These are phyloP conservation scores for Verticillium nubilum DNA, from an alignment of 2,329 filamentous ascomycete genomes.

Conservation along the genomic window DNA sequence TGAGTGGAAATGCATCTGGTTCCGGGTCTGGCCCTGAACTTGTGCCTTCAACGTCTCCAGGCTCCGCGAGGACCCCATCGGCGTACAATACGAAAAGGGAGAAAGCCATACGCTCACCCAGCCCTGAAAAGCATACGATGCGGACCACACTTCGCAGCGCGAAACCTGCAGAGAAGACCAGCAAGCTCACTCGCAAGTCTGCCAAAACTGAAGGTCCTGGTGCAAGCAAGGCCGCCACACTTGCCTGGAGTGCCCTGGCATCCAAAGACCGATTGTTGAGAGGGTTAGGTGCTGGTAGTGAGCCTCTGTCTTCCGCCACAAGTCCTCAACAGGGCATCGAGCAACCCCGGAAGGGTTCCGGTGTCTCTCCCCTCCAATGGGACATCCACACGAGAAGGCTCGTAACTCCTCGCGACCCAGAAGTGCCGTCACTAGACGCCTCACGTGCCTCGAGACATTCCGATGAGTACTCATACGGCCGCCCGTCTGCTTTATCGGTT, in stretches of 20 bases:
- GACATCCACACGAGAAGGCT: conserved; percentile 50
- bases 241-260: conserved; percentile 52
- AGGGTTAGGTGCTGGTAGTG: conserved; percentile 17
- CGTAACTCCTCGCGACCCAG: conserved; percentile 32
- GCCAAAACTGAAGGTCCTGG: conserved; percentile 41
- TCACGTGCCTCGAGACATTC: conserved; percentile 27
- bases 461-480: conserved; percentile 30
- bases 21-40: conserved; percentile 15
- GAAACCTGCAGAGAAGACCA: conserved; percentile 35
- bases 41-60: conserved; percentile 16
- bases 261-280: conserved; percentile 29
- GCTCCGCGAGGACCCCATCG: conserved; percentile 20
- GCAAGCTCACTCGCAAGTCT: conserved; percentile 32
- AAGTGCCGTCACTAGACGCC: conserved; percentile 15
- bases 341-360: conserved; percentile 19
- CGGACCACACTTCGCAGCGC: conserved; percentile 53
- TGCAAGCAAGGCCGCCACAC: conserved; percentile 57
- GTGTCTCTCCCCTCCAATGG: conserved; percentile 38
- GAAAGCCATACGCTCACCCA: conserved; percentile 41
- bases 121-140: conserved; percentile 58
- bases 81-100: conserved; percentile 27
- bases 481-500: conserved; percentile 43
- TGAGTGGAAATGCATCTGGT: conserved; percentile 1
- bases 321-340: conserved; percentile 23
- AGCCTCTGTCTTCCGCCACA: conserved; percentile 12